A percentile compares a stretch with the other conserved stretches of the same genome.
phyloP scores from a whole-genome alignment of 2,329 filamentous ascomycete species.

The Cladobotryum mycophilum region DNA sequence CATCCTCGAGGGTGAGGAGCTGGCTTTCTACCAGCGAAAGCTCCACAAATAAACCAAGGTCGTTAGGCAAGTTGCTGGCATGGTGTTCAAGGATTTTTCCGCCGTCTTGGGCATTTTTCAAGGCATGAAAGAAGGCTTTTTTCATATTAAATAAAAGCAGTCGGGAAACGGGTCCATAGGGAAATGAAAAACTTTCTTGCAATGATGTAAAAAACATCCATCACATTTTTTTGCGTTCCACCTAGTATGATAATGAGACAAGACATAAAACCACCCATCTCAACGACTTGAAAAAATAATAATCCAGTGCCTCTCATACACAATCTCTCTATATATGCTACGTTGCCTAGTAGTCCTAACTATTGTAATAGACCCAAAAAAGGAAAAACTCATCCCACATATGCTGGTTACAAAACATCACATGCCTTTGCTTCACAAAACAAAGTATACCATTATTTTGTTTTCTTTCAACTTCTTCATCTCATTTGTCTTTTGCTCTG shows the following conservation, averaged over 20 bases:
- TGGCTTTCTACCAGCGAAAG: conserved; percentile 99
- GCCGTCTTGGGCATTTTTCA: conserved; percentile 27
- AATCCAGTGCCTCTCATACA: no score
- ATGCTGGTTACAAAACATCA: background rate
- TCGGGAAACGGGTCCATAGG: conserved; percentile 29
- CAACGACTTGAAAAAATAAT: no score
- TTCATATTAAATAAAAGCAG: conserved; percentile 19
- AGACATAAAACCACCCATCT: background rate
- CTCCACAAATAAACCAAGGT: conserved; percentile 77
- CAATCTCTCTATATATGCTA: no score
- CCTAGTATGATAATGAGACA: conserved; percentile 13
- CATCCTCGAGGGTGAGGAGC: conserved; percentile 97
- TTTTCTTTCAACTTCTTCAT: background rate
- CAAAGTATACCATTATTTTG: conserved; percentile 7
- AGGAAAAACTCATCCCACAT: background rate
- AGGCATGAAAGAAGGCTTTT: conserved; percentile 31
- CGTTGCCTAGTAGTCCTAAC: no score
- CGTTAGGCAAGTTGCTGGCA: conserved; percentile 17
- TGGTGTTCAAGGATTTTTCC: conserved; percentile 34
- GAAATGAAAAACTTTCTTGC: conserved; percentile 32
- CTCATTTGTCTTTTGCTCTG: background rate
- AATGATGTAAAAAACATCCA: conserved; percentile 14
- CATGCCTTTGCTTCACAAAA: background rate
- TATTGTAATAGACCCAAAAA: background rate
- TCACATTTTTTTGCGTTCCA: conserved; percentile 17